Evolutionary conservation across 192 early-diverging fungal species (phyloP).

Genomic region (Chytriomyces sp.): DNA sequence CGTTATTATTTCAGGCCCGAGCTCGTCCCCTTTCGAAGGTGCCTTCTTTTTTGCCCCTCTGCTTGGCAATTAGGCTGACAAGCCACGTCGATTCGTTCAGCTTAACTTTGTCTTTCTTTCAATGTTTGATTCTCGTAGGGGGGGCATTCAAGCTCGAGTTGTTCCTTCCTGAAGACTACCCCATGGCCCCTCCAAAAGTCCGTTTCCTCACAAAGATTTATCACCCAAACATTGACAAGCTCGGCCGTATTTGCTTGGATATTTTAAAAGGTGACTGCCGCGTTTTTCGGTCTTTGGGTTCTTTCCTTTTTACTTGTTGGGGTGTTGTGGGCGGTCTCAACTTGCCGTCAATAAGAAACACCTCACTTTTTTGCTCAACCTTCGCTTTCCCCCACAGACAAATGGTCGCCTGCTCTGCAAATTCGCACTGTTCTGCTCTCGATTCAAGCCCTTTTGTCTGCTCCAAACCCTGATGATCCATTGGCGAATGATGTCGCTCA

Average conservation of each 20-base stretch:
- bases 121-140: conserved; percentile 54
- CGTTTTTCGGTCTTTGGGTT: background rate
- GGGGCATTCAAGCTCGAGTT: conserved; percentile 94
- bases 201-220: conserved; percentile 97
- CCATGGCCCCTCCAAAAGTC: conserved; percentile 98
- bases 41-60: conserved; percentile 25
- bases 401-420: conserved; percentile 98
- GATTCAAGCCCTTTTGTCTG: conserved; percentile 94
- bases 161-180: conserved; percentile 96
- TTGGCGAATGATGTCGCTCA: conserved; percentile 98
- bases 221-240: conserved; percentile 91
- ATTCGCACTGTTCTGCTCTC: conserved; percentile 98
- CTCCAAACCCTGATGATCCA: conserved; percentile 98
- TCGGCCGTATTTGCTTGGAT: conserved; percentile 91
- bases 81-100: background rate
- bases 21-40: conserved; percentile 96
- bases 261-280: conserved; percentile 86
- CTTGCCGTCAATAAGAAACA: background rate
- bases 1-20: conserved; percentile 89
- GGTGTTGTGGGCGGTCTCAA: background rate
- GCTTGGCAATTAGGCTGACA: background rate
- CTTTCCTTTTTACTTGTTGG: background rate
- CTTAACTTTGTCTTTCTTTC: background rate
- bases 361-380: background rate
- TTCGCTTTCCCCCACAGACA: conserved; percentile 65